phyloP scores from a whole-genome alignment of 1,284 basidiomycete species.

The Butyriboletus appendiculatus region DNA sequence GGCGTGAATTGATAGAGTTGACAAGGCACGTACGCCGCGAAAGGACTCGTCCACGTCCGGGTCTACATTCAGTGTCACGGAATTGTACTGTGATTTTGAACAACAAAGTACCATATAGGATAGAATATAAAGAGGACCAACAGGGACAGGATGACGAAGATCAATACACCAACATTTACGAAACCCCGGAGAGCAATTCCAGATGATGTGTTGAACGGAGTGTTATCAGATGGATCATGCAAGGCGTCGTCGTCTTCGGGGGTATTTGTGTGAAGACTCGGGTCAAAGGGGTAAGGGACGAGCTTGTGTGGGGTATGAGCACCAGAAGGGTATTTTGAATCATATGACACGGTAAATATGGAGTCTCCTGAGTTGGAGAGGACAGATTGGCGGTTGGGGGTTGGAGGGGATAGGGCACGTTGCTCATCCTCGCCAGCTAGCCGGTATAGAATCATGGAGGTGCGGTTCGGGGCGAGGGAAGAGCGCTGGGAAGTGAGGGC shows the following conservation, averaged over 20 bases:
- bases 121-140: constrained; percentile 76
- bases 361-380: constrained; percentile 49
- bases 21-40: constrained; percentile 10
- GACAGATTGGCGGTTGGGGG: constrained; percentile 41
- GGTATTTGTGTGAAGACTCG: constrained; percentile 55
- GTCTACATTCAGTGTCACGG: constrained; percentile 5
- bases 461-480: constrained; percentile 33
- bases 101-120: constrained; percentile 56
- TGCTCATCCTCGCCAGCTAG: constrained; percentile 48
- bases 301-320: constrained; percentile 44
- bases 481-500: constrained; percentile 33
- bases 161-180: constrained; percentile 56
- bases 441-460: constrained; percentile 70
- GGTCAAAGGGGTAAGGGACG: constrained; percentile 69
- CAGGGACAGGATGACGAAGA: constrained; percentile 48
- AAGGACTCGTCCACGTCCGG: not conserved
- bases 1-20: not conserved
- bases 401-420: constrained; percentile 22
- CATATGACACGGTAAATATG: constrained; percentile 52
- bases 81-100: constrained; percentile 1
- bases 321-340: constrained; percentile 65
- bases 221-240: constrained; percentile 52
- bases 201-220: constrained; percentile 14
- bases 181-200: constrained; percentile 55
- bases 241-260: constrained; percentile 66